These are phyloP conservation scores for Plasmodium fragile DNA, from an alignment of 169 alveolate genomes.

Conservation along the genomic window DNA sequence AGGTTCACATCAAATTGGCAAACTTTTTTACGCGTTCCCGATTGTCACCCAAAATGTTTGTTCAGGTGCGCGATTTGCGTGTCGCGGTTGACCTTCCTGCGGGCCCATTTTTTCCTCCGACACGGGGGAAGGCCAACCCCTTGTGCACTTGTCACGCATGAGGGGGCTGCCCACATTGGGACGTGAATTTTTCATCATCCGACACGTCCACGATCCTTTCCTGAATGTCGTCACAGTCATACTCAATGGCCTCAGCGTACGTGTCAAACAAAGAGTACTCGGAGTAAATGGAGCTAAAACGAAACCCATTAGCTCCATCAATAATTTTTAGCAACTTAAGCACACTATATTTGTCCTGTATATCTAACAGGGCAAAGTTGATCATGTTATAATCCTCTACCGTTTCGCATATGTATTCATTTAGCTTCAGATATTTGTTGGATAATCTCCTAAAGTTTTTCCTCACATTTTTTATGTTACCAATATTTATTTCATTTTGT, in stretches of 20 bases:
- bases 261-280: slow-evolving; percentile 75
- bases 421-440: slow-evolving; percentile 80
- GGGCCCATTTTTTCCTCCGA: no score
- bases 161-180: not conserved
- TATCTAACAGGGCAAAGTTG: slow-evolving; percentile 89
- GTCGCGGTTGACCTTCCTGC: not conserved
- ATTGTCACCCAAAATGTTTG: not conserved
- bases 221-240: slow-evolving; percentile 79
- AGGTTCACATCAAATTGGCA: not conserved
- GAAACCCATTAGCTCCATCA: slow-evolving; percentile 91
- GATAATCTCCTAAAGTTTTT: slow-evolving; percentile 67
- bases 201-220: slow-evolving; percentile 76
- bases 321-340: slow-evolving; percentile 82
- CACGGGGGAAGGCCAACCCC: not conserved
- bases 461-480: slow-evolving; percentile 25
- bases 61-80: not conserved
- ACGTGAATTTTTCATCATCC: slow-evolving; percentile 53
- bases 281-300: slow-evolving; percentile 64
- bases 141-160: not conserved
- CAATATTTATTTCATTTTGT: slow-evolving; percentile 9
- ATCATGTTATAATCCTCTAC: slow-evolving; percentile 82
- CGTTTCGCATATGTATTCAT: slow-evolving; percentile 80
- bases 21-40: not conserved
- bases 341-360: slow-evolving; percentile 87
- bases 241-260: slow-evolving; percentile 78